phyloP scores from a whole-genome alignment of 208 protist species.

The Polymyxa betae region DNA sequence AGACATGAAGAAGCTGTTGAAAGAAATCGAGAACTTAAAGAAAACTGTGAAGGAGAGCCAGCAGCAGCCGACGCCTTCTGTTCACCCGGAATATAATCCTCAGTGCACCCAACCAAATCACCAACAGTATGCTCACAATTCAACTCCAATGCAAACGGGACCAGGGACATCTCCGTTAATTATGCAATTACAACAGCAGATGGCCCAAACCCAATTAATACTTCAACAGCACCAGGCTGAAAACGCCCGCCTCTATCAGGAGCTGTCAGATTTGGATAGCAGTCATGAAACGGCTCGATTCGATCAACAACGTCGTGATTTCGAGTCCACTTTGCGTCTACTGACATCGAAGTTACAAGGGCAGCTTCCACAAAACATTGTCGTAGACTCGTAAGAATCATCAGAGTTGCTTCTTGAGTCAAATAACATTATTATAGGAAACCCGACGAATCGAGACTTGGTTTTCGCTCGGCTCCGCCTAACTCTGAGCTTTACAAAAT shows the following conservation, averaged over 20 bases:
- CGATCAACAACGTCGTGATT: conserved; percentile 35
- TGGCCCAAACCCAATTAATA: conserved; percentile 20
- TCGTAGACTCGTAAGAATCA: no score
- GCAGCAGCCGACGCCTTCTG: no score
- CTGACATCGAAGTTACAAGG: conserved; percentile 1
- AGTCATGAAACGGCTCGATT: background rate
- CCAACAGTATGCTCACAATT: no score
- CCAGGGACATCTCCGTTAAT: background rate
- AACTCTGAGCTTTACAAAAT: conserved; percentile 43
- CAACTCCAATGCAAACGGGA: no score
- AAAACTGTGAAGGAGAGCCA: no score
- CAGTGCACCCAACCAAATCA: no score
- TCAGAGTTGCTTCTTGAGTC: no score
- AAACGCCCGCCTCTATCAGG: conserved; percentile 12
- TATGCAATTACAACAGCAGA: conserved; percentile 45
- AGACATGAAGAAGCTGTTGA: background rate
- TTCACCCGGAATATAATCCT: no score
- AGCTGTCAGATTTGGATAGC: background rate
- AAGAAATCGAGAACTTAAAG: background rate
- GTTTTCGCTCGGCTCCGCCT: background rate
- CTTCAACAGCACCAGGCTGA: conserved; percentile 49
- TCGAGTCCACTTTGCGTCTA: conserved; percentile 32
- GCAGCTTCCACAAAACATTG: no score
- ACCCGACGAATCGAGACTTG: no score
- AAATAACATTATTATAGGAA: no score